These are phyloP conservation scores for Pythium chondricola DNA, from an alignment of 352 stramenopile genomes.

Conservation along the genomic window DNA sequence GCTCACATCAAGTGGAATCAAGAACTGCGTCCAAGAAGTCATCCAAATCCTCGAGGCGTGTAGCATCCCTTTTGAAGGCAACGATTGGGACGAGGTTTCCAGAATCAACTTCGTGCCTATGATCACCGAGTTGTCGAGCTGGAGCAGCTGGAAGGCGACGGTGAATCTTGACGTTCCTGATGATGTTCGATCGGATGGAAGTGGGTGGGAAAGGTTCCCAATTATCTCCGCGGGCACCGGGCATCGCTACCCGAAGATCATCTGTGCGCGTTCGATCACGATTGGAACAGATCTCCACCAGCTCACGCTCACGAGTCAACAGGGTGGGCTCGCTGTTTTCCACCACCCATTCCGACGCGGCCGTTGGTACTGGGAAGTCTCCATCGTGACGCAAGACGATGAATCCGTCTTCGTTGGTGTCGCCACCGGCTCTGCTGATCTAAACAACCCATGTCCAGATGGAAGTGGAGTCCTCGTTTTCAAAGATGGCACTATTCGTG, in stretches of 20 bases:
- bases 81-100: conserved; percentile 59
- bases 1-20: conserved; percentile 29
- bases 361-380: conserved; percentile 81
- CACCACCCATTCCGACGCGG: conserved; percentile 52
- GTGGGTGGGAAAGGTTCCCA: conserved; percentile 26
- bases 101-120: conserved; percentile 54
- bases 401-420: conserved; percentile 72
- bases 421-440: conserved; percentile 38
- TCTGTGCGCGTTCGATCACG: conserved; percentile 54
- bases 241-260: conserved; percentile 60
- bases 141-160: conserved; percentile 69
- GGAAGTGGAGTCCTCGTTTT: conserved; percentile 31
- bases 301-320: conserved; percentile 43
- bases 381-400: conserved; percentile 37
- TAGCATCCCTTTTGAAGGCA: conserved; percentile 59
- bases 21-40: conserved; percentile 59
- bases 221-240: conserved; percentile 55
- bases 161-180: conserved; percentile 48
- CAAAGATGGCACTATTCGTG: conserved; percentile 24
- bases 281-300: conserved; percentile 63
- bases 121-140: conserved; percentile 67
- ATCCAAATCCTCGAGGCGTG: conserved; percentile 71
- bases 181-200: conserved; percentile 23
- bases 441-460: conserved; percentile 34
- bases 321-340: conserved; percentile 57